A percentile compares a stretch with the other conserved stretches of the same genome.
Conservation (phyloP, 2,329 filamentous ascomycete species). For the Xylariaceae sp. region DNA sequence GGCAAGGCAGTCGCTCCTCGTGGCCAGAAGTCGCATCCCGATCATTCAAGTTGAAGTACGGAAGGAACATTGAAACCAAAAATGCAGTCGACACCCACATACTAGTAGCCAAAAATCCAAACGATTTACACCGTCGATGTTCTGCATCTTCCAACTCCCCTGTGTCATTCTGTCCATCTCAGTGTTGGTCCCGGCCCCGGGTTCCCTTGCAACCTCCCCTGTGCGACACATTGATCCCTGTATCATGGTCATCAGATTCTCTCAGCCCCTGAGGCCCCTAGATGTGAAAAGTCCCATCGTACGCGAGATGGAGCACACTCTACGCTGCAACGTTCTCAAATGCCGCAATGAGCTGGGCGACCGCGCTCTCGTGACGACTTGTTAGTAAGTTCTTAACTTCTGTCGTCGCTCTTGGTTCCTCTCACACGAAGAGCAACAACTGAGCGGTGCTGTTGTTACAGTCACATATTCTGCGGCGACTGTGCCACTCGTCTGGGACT, state of each 20-base stretch:
- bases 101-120: background rate
- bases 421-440: background rate
- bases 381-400: constrained; percentile 52
- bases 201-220: background rate
- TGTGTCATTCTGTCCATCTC: background rate
- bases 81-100: too few species aligned
- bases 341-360: constrained; percentile 66
- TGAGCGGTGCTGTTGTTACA: constrained; percentile 30
- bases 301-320: constrained; percentile 60
- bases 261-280: constrained; percentile 3
- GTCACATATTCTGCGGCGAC: constrained; percentile 78
- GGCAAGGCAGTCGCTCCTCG: background rate
- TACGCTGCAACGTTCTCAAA: constrained; percentile 75
- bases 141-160: background rate
- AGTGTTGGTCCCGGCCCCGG: background rate
- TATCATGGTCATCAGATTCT: constrained; percentile 16
- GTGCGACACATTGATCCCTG: background rate
- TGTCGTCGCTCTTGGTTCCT: background rate
- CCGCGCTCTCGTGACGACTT: constrained; percentile 79
- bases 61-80: constrained; percentile 7
- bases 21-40: background rate
- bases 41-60: background rate
- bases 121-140: background rate
- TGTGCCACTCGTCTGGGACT: constrained; percentile 66
- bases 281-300: background rate